phyloP scores from a whole-genome alignment of 495 filamentous ascomycete species.

The Entonaema liquescens region DNA sequence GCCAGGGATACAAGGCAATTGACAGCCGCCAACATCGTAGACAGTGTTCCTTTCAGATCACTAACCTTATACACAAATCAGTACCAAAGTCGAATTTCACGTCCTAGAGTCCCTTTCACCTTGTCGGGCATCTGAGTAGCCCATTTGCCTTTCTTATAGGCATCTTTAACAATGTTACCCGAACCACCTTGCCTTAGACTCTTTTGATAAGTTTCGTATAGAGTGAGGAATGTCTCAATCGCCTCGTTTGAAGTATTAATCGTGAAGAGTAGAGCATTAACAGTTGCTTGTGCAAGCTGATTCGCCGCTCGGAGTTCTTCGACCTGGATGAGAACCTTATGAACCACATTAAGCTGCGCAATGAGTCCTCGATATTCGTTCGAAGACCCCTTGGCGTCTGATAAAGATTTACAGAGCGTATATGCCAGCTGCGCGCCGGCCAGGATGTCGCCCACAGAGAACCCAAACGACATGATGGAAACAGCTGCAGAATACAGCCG shows the following conservation, averaged over 20 bases:
- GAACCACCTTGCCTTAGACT: background rate
- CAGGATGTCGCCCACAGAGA: background rate
- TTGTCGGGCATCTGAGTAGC: slow-evolving; percentile 1
- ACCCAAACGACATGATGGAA: background rate
- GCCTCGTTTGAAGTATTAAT: background rate
- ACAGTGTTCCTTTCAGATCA: background rate
- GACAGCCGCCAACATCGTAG: background rate
- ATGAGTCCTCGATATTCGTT: background rate
- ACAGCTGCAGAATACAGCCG: background rate
- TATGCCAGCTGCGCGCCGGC: background rate
- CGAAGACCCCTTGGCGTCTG: background rate
- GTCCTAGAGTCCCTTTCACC: background rate
- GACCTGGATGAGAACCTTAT: background rate
- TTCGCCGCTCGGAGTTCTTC: background rate
- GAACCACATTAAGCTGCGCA: background rate
- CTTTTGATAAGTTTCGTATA: background rate
- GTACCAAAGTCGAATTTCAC: background rate
- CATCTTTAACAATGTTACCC: background rate
- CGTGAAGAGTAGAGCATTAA: background rate
- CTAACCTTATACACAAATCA: background rate
- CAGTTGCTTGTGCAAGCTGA: background rate
- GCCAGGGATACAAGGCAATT: background rate
- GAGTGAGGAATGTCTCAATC: background rate
- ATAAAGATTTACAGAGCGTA: background rate
- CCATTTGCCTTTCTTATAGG: background rate